Conservation (phyloP, 129 eudicot species). For the Saposhnikovia divaricata region DNA sequence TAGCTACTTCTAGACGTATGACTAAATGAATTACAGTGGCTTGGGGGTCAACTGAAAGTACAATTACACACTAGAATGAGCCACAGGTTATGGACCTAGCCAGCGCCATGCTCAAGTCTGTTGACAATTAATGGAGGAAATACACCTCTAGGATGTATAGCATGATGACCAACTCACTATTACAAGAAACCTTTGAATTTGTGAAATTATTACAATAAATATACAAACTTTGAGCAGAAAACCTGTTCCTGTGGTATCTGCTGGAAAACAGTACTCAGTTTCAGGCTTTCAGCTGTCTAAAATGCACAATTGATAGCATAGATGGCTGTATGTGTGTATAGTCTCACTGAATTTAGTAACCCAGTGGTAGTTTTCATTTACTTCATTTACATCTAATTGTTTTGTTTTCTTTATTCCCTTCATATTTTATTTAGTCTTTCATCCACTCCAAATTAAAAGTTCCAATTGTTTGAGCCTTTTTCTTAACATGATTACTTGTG, state of each 20-base stretch:
- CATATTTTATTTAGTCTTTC: neutral
- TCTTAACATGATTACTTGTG: slow-evolving; percentile 9
- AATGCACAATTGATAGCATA: neutral
- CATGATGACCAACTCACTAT: neutral
- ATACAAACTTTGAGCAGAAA: neutral
- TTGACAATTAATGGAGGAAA: neutral
- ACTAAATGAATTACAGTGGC: neutral
- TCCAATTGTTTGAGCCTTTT: neutral
- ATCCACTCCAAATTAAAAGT: neutral
- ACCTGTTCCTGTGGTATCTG: neutral
- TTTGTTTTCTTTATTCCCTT: neutral
- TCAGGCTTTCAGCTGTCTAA: neutral
- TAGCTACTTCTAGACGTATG: neutral
- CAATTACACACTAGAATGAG: neutral
- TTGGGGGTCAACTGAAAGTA: neutral
- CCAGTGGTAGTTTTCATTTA: neutral
- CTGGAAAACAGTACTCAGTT: neutral
- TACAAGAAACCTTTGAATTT: neutral
- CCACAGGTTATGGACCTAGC: neutral
- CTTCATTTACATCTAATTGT: neutral
- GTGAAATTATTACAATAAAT: neutral
- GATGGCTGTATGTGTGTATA: too few species aligned
- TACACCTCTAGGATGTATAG: neutral
- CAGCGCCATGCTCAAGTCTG: neutral
- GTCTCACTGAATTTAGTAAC: neutral